These are phyloP conservation scores for Penicillium brevicompactum DNA, from an alignment of 2,329 filamentous ascomycete species.

Conservation along the genomic window DNA sequence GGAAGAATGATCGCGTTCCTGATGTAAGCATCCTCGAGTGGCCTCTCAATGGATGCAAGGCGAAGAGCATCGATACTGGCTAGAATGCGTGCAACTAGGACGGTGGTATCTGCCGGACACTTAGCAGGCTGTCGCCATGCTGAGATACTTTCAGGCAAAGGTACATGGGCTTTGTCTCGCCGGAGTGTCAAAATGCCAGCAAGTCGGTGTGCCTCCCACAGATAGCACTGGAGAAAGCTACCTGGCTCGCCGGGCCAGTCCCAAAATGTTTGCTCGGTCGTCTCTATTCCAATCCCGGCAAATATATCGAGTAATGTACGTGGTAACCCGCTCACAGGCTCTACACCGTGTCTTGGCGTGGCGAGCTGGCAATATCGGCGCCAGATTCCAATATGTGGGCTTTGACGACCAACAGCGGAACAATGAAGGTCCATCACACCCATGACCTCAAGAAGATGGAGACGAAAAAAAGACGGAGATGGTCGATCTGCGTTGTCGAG, in stretches of 20 bases:
- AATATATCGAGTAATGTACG: slow-evolving; percentile 31
- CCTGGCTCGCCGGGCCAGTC: slow-evolving; percentile 30
- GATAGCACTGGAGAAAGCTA: slow-evolving; percentile 29
- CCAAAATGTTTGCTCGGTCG: slow-evolving; percentile 32
- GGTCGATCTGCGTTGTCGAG: slow-evolving; percentile 1
- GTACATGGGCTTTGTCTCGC: neutral
- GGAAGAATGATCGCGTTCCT: slow-evolving; percentile 32
- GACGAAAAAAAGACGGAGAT: slow-evolving; percentile 18
- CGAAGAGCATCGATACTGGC: slow-evolving; percentile 30
- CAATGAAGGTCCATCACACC: slow-evolving; percentile 34
- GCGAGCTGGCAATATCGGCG: slow-evolving; percentile 25
- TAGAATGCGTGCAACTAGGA: slow-evolving; percentile 26
- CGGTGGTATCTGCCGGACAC: slow-evolving; percentile 12
- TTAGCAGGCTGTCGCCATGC: slow-evolving; percentile 5
- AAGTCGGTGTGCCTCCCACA: slow-evolving; percentile 34
- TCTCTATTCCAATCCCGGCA: slow-evolving; percentile 24
- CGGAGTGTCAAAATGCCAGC: slow-evolving; percentile 30
- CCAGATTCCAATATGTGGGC: slow-evolving; percentile 30
- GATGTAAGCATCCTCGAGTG: slow-evolving; percentile 17
- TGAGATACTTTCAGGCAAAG: neutral
- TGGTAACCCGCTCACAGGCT: slow-evolving; percentile 33
- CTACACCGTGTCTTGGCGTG: slow-evolving; percentile 15
- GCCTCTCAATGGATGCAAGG: slow-evolving; percentile 19
- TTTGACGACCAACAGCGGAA: slow-evolving; percentile 29
- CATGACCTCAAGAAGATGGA: slow-evolving; percentile 34